A percentile compares a stretch with the other conserved stretches of the same genome.
Evolutionary conservation across 2,329 filamentous ascomycete genomes (phyloP).

Genomic region (Penicillium vulpinum): DNA sequence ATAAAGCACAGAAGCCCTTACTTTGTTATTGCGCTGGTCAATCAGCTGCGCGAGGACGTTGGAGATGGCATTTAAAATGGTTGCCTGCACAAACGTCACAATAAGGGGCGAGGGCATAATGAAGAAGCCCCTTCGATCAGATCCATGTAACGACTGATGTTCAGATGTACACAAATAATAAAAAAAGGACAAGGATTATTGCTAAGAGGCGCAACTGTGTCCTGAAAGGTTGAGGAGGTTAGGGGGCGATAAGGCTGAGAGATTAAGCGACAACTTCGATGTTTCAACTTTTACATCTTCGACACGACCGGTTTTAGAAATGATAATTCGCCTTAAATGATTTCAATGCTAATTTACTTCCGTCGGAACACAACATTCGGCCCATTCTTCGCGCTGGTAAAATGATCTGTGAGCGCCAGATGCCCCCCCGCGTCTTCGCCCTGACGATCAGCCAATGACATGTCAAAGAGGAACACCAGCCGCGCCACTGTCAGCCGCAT

Average conservation of each 20-base stretch:
- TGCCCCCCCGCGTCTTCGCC: constrained; percentile 40
- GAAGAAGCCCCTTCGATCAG: not conserved
- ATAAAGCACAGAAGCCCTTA: constrained; percentile 16
- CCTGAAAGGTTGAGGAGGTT: constrained; percentile 11
- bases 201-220: constrained; percentile 27
- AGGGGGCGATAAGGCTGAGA: constrained; percentile 1
- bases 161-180: not conserved
- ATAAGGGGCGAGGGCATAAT: constrained; percentile 33
- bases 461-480: constrained; percentile 43
- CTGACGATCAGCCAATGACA: constrained; percentile 35
- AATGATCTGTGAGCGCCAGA: constrained; percentile 40
- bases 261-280: constrained; percentile 1
- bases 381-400: constrained; percentile 40
- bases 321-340: not conserved
- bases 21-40: constrained; percentile 37
- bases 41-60: constrained; percentile 42
- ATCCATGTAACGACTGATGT: constrained; percentile 10
- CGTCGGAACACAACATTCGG: constrained; percentile 35
- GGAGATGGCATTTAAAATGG: constrained; percentile 39
- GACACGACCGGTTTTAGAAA: not conserved
- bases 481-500: constrained; percentile 42
- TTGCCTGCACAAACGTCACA: constrained; percentile 40
- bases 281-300: not conserved
- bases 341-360: not conserved
- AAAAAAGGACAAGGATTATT: not conserved